A percentile compares a stretch with the other conserved stretches of the same genome.
phyloP scores from a whole-genome alignment of 306 rosid species.

The Trichosanthes truncata region DNA sequence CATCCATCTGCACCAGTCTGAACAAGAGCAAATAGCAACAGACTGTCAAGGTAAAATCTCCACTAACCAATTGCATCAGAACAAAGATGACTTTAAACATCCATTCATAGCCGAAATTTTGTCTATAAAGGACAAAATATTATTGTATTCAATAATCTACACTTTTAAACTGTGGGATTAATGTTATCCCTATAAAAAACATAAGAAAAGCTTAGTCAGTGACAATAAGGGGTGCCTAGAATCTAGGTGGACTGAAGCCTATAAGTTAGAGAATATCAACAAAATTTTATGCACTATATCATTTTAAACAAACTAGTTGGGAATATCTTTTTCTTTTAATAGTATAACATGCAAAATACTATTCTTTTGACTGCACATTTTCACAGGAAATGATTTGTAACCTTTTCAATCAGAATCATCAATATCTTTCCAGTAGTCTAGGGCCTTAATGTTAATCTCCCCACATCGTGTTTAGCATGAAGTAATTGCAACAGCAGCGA shows the following conservation, averaged over 20 bases:
- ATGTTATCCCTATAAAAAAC: background rate
- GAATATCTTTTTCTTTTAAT: background rate
- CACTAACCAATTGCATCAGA: conserved; percentile 2
- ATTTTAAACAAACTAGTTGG: background rate
- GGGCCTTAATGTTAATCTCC: background rate
- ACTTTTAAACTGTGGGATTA: background rate
- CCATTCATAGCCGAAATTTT: background rate
- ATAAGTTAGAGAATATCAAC: no score
- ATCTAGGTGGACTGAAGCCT: no score
- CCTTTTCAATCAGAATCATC: background rate
- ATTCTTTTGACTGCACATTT: background rate
- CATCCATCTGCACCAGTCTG: conserved; percentile 99
- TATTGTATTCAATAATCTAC: background rate
- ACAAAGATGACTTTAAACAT: background rate
- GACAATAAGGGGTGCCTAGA: no score
- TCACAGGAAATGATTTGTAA: background rate
- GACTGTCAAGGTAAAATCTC: background rate
- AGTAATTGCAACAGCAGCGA: background rate
- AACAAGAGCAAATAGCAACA: conserved; percentile 16
- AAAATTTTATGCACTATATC: no score
- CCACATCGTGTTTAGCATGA: background rate
- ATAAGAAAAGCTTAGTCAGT: background rate
- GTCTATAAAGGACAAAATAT: background rate
- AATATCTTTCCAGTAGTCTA: background rate
- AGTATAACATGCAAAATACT: background rate